phyloP scores from a whole-genome alignment of 1,139 yeast species.

The Yamadazyma oceani region DNA sequence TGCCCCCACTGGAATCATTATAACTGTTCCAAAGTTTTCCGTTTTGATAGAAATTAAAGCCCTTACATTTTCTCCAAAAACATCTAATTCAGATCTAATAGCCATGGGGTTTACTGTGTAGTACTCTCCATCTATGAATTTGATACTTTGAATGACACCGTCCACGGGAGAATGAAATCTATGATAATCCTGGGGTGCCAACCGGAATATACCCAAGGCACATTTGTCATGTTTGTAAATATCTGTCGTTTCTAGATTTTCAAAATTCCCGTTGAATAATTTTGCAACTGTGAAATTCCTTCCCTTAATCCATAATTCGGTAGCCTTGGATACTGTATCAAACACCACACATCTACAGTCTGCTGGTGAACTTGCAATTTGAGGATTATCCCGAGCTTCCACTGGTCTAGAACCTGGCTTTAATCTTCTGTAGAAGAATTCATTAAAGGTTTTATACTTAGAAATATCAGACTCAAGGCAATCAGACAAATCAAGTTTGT shows the following conservation, averaged over 20 bases:
- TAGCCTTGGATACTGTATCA: slow-evolving; percentile 60
- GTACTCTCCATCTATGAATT: slow-evolving; percentile 80
- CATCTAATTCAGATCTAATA: slow-evolving; percentile 81
- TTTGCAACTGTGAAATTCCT: slow-evolving; percentile 68
- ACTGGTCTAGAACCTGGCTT: slow-evolving; percentile 69
- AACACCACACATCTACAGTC: slow-evolving; percentile 85
- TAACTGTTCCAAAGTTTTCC: slow-evolving; percentile 69
- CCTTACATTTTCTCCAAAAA: slow-evolving; percentile 88
- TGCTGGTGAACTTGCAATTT: slow-evolving; percentile 75
- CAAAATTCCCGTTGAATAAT: slow-evolving; percentile 59
- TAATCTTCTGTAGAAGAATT: slow-evolving; percentile 80
- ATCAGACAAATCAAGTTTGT: slow-evolving; percentile 70
- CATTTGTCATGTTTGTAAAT: slow-evolving; percentile 44
- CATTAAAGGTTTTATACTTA: slow-evolving; percentile 73
- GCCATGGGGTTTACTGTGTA: slow-evolving; percentile 99
- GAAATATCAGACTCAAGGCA: slow-evolving; percentile 52
- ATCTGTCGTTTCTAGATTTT: slow-evolving; percentile 46
- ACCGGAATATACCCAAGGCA: slow-evolving; percentile 73
- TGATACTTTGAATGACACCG: slow-evolving; percentile 67
- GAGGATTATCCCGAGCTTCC: slow-evolving; percentile 53
- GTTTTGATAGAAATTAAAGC: slow-evolving; percentile 76
- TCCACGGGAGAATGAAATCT: slow-evolving; percentile 87
- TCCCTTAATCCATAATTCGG: slow-evolving; percentile 89
- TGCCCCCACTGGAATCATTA: slow-evolving; percentile 88
- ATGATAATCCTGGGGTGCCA: slow-evolving; percentile 98